Evolutionary conservation across 306 rosid species (phyloP).

Genomic region (Styphnolobium japonicum): DNA sequence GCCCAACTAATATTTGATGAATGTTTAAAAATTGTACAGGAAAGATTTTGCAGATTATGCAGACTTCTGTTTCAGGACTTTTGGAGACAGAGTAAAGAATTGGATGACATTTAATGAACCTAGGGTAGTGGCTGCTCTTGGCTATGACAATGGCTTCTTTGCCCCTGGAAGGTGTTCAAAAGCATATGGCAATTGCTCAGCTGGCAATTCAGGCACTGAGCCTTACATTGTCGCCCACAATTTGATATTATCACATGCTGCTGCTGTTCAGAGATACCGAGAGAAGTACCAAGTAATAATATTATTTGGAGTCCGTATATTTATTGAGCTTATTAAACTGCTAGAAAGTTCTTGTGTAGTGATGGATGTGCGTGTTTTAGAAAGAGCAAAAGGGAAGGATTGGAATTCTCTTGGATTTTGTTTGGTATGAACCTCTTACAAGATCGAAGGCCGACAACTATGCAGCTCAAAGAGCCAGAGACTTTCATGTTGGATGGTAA

Average conservation of each 20-base stretch:
- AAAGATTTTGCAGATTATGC: conserved; percentile 89
- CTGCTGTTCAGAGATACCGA: conserved; percentile 84
- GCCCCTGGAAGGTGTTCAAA: conserved; percentile 96
- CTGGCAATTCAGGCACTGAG: conserved; percentile 80
- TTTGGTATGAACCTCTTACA: conserved; percentile 93
- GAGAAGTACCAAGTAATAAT: conserved; percentile 64
- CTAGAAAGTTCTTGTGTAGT: neutral
- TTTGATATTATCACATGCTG: conserved; percentile 78
- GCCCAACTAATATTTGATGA: conserved; percentile 2
- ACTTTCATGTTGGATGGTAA: conserved; percentile 96
- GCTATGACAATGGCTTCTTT: conserved; percentile 73
- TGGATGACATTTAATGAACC: conserved; percentile 98
- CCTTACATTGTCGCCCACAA: conserved; percentile 86
- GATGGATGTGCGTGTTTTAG: conserved; percentile 36
- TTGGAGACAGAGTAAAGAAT: conserved; percentile 89
- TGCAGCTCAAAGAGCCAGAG: conserved; percentile 97
- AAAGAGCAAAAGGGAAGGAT: conserved; percentile 72
- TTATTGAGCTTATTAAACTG: neutral
- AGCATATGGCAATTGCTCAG: conserved; percentile 74
- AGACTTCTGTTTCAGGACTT: conserved; percentile 88
- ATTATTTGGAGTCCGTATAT: neutral
- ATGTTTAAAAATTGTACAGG: conserved; percentile 43
- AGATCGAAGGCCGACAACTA: conserved; percentile 77
- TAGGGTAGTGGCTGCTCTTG: conserved; percentile 86
- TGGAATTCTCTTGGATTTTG: conserved; percentile 85